phyloP scores from a whole-genome alignment of 768 basidiomycete species.

The Mycena rebaudengoi region DNA sequence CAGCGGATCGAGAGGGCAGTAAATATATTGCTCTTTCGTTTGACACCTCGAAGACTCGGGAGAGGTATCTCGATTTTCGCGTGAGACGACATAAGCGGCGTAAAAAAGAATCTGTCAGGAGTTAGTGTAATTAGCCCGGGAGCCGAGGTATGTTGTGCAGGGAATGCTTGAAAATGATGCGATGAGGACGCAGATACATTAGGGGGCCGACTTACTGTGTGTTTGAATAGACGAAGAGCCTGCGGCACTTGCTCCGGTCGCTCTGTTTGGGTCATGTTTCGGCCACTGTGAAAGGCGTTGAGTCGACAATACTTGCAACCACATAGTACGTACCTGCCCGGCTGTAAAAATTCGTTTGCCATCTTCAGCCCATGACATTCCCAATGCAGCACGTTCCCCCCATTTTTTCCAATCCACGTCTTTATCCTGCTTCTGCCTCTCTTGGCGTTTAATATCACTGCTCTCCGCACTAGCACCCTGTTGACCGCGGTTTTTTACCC shows the following conservation, averaged over 20 bases:
- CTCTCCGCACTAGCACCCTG: not conserved
- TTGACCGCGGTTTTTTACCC: constrained; percentile 17
- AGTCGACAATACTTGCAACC: not conserved
- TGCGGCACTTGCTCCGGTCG: too few species aligned
- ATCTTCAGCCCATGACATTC: constrained; percentile 54
- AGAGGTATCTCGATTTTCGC: constrained; percentile 58
- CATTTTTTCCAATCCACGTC: constrained; percentile 65
- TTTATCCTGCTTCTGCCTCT: constrained; percentile 12
- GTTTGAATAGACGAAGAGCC: constrained; percentile 24
- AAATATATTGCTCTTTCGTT: constrained; percentile 58
- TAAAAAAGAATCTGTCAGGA: constrained; percentile 57
- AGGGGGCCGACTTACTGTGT: constrained; percentile 41
- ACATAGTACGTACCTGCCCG: constrained; percentile 40
- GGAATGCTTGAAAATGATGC: constrained; percentile 54
- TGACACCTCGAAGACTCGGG: constrained; percentile 59
- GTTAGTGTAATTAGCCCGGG: constrained; percentile 72
- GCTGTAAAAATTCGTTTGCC: constrained; percentile 49
- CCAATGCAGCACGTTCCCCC: constrained; percentile 54
- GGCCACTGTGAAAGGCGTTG: not conserved
- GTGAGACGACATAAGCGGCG: constrained; percentile 55
- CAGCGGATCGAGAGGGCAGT: constrained; percentile 62
- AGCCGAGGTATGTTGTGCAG: constrained; percentile 61
- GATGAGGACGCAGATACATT: not conserved
- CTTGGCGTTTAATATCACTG: not conserved
- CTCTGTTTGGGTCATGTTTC: not conserved